Evolutionary conservation across 2,329 filamentous ascomycete genomes (phyloP), one percentile per base, ranked within the genome.

Genomic region (Colletotrichum sp.): DNA sequence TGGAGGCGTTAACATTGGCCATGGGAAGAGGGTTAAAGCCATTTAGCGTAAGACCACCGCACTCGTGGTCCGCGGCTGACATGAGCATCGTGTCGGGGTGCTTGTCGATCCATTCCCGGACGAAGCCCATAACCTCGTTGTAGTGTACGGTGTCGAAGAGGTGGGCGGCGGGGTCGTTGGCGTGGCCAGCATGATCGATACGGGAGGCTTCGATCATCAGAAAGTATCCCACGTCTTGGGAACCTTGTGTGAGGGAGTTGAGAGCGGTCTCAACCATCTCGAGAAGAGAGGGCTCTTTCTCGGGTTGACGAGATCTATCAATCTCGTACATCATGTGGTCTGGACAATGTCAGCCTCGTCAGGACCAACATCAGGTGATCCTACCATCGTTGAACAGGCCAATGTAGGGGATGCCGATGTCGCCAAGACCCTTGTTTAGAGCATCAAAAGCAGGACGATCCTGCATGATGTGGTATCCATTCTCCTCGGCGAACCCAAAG

Each of bases 151-250:
- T 84, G 26, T 87, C 85, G 73, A 84, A 83, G 34, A 90, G 87
- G 78, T 91, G 89, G 18, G 88, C 88, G 21, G 87, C 88, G 6
- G 89, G 88, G 78, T 91, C 89, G 78, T 90, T 91, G 80, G 87
- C 88, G 78, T 90, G 89, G 65, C 82, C 80, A 36, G 83, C 81
- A 75, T 85, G 83, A 75, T 85, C 83, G 73, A 85, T 85, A 34
- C 83, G 80, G 9, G 81, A 83, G n/a, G 83, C 83, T 77, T 85
- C 83, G 59, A 85, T 84, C 81, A 87, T 84, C 64, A 86, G 78
- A 75, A 87, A 85, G 77, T 85, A 87, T 9, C 85, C 84, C 74
- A 83, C 81, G n/a, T 82, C 78, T 10, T 75, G 79, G 32, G 77
- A 79, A 39, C 18, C n/a, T 30, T 81, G 78, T 13, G 82, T 84